Conservation (phyloP, 306 rosid genomes). For the Dryas octopetala region DNA sequence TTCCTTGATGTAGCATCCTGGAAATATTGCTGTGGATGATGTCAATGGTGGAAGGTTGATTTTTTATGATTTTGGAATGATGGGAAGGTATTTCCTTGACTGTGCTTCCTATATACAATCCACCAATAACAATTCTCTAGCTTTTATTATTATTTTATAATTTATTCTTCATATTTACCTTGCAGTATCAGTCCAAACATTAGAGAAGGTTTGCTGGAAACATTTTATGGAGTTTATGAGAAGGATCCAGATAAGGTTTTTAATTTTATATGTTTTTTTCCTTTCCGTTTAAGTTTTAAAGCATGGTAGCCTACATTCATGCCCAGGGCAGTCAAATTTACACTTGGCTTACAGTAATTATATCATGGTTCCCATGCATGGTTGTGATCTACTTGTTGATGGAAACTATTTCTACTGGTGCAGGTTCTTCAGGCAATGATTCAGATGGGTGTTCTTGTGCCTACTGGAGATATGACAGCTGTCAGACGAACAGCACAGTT, state of each 20-base stretch:
- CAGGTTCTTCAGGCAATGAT: slow-evolving; percentile 98
- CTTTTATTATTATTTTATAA: slow-evolving; percentile 19
- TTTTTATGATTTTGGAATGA: slow-evolving; percentile 99
- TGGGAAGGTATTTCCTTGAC: slow-evolving; percentile 77
- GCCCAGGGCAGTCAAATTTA: background rate
- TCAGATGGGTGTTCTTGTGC: slow-evolving; percentile 99
- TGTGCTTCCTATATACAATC: slow-evolving; percentile 20
- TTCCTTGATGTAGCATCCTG: slow-evolving; percentile 77
- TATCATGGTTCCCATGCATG: slow-evolving; percentile 16
- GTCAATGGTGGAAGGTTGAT: slow-evolving; percentile 99
- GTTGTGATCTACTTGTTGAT: slow-evolving; percentile 25
- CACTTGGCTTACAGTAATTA: slow-evolving; percentile 9
- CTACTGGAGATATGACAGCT: slow-evolving; percentile 99
- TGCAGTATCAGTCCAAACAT: slow-evolving; percentile 91
- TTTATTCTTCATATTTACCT: slow-evolving; percentile 27
- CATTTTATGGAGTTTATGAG: slow-evolving; percentile 94
- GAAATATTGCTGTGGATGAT: slow-evolving; percentile 98
- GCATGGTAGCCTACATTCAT: slow-evolving; percentile 9
- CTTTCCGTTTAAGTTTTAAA: background rate
- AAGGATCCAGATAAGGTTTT: slow-evolving; percentile 93
- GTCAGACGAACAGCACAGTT: slow-evolving; percentile 94
- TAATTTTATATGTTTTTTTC: background rate
- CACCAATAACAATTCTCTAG: slow-evolving; percentile 13
- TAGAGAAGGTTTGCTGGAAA: slow-evolving; percentile 92
- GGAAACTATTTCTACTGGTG: slow-evolving; percentile 29